These are phyloP conservation scores for Astrephomene gubernaculifera DNA, from an alignment of 139 green algal genomes.

Conservation along the genomic window DNA sequence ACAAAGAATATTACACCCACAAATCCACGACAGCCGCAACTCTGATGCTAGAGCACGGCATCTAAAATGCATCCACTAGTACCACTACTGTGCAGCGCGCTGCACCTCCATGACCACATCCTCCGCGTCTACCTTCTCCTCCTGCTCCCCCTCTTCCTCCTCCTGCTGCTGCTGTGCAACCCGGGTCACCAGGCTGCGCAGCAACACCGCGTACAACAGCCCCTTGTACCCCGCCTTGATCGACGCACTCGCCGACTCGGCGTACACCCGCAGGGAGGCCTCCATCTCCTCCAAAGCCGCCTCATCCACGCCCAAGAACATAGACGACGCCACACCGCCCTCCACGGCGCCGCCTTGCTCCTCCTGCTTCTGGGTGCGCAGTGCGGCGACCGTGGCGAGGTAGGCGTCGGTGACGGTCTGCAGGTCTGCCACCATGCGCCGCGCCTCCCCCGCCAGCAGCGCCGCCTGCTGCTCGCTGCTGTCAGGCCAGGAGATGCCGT, in stretches of 20 bases:
- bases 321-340: background rate
- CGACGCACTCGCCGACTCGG: background rate
- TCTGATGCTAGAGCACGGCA: too few species aligned
- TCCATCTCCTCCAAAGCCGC: constrained; percentile 15
- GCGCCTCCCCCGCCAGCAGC: constrained; percentile 17
- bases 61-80: background rate
- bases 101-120: background rate
- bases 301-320: background rate
- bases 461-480: constrained; percentile 38
- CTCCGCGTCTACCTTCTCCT: background rate
- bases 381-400: background rate
- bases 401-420: constrained; percentile 8
- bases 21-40: too few species aligned
- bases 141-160: background rate
- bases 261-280: background rate
- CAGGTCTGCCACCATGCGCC: constrained; percentile 40
- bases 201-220: constrained; percentile 47
- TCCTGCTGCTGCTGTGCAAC: constrained; percentile 36
- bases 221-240: constrained; percentile 38
- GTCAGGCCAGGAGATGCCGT: constrained; percentile 36
- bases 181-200: constrained; percentile 38
- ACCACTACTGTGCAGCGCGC: background rate
- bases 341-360: background rate
- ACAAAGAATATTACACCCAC: too few species aligned
- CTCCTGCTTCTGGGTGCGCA: background rate